Evolutionary conservation across 495 filamentous ascomycete species (phyloP).

Genomic region (Aspergillus bertholletiae): DNA sequence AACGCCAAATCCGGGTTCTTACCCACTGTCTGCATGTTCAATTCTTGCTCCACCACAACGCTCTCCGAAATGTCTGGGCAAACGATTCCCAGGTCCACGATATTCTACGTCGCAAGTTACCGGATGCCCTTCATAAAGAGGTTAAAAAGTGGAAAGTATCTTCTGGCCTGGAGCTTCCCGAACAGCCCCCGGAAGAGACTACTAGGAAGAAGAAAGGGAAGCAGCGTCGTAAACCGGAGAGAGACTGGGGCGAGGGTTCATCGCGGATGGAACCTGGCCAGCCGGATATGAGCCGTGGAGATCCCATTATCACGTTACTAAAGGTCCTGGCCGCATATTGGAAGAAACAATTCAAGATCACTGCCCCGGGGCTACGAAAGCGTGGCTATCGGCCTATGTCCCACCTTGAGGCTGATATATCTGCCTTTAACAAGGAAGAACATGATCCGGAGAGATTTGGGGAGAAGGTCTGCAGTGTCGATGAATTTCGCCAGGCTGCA

Average conservation of each 20-base stretch:
- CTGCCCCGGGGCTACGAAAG: slow-evolving; percentile 79
- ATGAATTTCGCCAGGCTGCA: slow-evolving; percentile 66
- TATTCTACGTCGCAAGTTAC: slow-evolving; percentile 68
- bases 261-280: slow-evolving; percentile 64
- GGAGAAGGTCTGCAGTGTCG: slow-evolving; percentile 62
- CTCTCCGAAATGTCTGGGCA: slow-evolving; percentile 79
- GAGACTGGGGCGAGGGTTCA: slow-evolving; percentile 73
- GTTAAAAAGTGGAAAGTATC: slow-evolving; percentile 70
- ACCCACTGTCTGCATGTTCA: slow-evolving; percentile 91
- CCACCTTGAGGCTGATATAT: slow-evolving; percentile 62
- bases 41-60: slow-evolving; percentile 82
- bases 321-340: slow-evolving; percentile 77
- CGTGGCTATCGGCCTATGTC: slow-evolving; percentile 75
- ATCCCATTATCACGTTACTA: slow-evolving; percentile 78
- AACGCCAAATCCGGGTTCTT: slow-evolving; percentile 69
- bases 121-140: slow-evolving; percentile 62
- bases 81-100: slow-evolving; percentile 77
- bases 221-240: slow-evolving; percentile 39
- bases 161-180: slow-evolving; percentile 54
- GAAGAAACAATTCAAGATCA: slow-evolving; percentile 78
- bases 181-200: slow-evolving; percentile 28
- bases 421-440: slow-evolving; percentile 57
- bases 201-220: slow-evolving; percentile 46
- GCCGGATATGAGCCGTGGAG: slow-evolving; percentile 72
- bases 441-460: slow-evolving; percentile 64